Conservation (phyloP, 2,329 filamentous ascomycete genomes). For the Hirsutella minnesotensis region DNA sequence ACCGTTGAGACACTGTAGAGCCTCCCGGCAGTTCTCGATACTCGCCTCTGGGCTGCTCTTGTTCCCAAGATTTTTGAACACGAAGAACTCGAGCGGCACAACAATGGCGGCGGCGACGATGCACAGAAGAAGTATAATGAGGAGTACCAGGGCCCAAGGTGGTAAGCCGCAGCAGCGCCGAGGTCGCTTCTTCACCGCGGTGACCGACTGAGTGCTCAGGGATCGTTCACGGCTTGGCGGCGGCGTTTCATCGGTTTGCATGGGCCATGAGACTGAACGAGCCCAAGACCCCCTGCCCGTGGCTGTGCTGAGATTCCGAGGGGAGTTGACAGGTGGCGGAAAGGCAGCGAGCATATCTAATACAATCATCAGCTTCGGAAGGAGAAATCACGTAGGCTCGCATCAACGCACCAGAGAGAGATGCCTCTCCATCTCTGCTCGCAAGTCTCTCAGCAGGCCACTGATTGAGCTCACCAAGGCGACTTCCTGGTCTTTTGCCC, state of each 20-base stretch:
- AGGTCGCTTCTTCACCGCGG: conserved; percentile 20
- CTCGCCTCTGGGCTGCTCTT: conserved; percentile 23
- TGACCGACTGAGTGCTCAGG: conserved; percentile 9
- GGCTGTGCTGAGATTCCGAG: conserved; percentile 28
- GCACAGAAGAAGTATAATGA: conserved; percentile 52
- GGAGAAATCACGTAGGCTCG: not conserved
- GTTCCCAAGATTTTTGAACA: conserved; percentile 37
- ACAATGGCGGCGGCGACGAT: conserved; percentile 73
- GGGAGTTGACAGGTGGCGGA: conserved; percentile 45
- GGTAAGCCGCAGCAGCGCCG: conserved; percentile 77
- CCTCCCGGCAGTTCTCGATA: conserved; percentile 43
- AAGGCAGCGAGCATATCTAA: conserved; percentile 57
- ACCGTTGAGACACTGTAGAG: conserved; percentile 63
- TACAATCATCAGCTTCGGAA: not conserved
- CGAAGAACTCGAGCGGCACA: conserved; percentile 57
- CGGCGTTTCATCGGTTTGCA: conserved; percentile 19
- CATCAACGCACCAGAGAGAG: not conserved
- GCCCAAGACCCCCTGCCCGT: conserved; percentile 36
- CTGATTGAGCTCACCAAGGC: conserved; percentile 40
- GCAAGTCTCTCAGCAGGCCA: conserved; percentile 33
- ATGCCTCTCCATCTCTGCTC: conserved; percentile 20
- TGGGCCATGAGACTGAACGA: conserved; percentile 35
- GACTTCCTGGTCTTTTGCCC: conserved; percentile 54
- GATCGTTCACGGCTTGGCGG: conserved; percentile 4
- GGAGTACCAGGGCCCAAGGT: conserved; percentile 61